phyloP scores from a whole-genome alignment of 2,329 filamentous ascomycete genomes.

The Ophioceras dolichostomum region DNA sequence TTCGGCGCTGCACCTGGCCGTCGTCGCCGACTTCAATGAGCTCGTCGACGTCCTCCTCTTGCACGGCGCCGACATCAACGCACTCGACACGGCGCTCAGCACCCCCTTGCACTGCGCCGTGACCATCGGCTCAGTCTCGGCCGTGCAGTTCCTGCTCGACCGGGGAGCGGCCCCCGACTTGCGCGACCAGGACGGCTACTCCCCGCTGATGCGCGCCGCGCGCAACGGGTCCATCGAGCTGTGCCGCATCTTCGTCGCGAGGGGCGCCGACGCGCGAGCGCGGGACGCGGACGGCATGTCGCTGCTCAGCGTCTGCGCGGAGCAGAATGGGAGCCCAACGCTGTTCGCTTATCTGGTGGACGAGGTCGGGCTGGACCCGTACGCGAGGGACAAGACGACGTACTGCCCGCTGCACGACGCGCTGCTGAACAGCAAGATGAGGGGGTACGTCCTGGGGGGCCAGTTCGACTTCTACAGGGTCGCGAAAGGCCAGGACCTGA shows the following conservation, averaged over 20 bases:
- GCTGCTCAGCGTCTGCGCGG: slow-evolving; percentile 4
- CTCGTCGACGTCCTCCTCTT: not conserved
- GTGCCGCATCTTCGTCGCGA: slow-evolving; percentile 2
- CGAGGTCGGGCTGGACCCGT: slow-evolving; percentile 6
- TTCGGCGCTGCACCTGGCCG: slow-evolving; percentile 1
- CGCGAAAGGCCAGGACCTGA: not conserved
- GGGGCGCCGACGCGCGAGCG: slow-evolving; percentile 1
- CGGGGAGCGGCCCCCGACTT: slow-evolving; percentile 1
- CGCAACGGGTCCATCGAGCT: not conserved
- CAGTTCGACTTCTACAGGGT: slow-evolving; percentile 6
- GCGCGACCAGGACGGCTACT: slow-evolving; percentile 1
- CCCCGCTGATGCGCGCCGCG: slow-evolving; percentile 5
- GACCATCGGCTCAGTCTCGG: not conserved
- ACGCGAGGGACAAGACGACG: slow-evolving; percentile 4
- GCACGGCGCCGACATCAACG: not conserved
- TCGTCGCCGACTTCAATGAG: not conserved
- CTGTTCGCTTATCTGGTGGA: slow-evolving; percentile 6
- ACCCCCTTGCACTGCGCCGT: slow-evolving; percentile 1
- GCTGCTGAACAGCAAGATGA: slow-evolving; percentile 1
- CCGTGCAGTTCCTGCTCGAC: slow-evolving; percentile 1
- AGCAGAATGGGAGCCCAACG: slow-evolving; percentile 3
- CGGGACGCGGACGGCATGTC: slow-evolving; percentile 3
- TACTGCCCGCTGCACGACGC: slow-evolving; percentile 5
- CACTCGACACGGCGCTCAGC: not conserved
- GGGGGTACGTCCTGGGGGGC: slow-evolving; percentile 1